A percentile compares a stretch with the other conserved stretches of the same genome.
phyloP scores from a whole-genome alignment of 345 rosid species.

The Populus tremula region DNA sequence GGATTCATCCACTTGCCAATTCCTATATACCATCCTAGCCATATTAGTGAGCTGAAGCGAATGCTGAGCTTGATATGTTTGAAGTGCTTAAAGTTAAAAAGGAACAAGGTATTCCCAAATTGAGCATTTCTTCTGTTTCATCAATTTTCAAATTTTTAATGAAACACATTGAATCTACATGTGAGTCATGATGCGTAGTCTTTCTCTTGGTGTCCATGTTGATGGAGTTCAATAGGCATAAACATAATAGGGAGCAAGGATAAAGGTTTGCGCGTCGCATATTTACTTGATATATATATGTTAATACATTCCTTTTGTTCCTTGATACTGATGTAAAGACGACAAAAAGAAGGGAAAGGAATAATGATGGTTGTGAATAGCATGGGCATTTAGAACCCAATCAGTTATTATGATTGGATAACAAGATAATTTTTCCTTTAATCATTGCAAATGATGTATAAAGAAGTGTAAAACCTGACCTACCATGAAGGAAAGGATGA shows the following conservation, averaged over 20 bases:
- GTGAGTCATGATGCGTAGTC: neutral
- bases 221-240: neutral
- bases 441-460: neutral
- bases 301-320: neutral
- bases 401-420: neutral
- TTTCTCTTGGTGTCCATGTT: neutral
- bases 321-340: neutral
- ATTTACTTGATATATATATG: neutral
- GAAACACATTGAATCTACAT: neutral
- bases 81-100: slow-evolving; percentile 80
- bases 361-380: neutral
- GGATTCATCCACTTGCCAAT: slow-evolving; percentile 81
- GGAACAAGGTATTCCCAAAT: slow-evolving; percentile 50
- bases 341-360: neutral
- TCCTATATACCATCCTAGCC: slow-evolving; percentile 88
- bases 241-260: neutral
- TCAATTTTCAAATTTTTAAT: neutral
- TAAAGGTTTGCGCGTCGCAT: neutral
- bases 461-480: neutral
- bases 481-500: neutral
- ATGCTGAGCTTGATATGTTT: slow-evolving; percentile 77
- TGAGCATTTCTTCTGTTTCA: neutral
- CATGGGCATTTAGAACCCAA: neutral
- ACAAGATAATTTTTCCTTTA: neutral
- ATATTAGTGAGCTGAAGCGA: slow-evolving; percentile 67